Conservation (phyloP, 1,139 yeast species). For the Scheffersomyces lignicola region DNA sequence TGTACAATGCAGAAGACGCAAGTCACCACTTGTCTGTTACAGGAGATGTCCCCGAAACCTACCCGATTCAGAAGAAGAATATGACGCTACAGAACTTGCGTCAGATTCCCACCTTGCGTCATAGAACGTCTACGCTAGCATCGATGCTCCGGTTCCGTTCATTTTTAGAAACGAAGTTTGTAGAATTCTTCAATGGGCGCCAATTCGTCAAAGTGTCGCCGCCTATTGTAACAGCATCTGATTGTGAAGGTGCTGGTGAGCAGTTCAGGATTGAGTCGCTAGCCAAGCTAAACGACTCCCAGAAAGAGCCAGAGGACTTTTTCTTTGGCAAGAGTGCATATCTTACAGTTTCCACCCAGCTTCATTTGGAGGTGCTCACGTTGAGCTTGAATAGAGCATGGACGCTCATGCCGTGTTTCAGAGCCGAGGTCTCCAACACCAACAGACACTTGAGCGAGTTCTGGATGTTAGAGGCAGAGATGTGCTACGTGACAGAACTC, state of each 20-base stretch:
- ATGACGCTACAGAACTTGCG: conserved; percentile 70
- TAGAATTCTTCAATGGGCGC: conserved; percentile 51
- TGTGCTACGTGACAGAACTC: conserved; percentile 63
- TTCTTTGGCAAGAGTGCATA: conserved; percentile 72
- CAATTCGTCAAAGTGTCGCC: conserved; percentile 76
- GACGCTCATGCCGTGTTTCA: conserved; percentile 87
- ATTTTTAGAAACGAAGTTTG: conserved; percentile 53
- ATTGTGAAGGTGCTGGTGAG: conserved; percentile 98
- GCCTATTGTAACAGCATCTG: conserved; percentile 84
- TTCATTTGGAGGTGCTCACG: conserved; percentile 83
- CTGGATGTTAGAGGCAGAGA: conserved; percentile 97
- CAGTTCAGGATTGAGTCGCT: conserved; percentile 58
- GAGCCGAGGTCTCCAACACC: conserved; percentile 93
- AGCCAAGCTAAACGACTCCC: conserved; percentile 11
- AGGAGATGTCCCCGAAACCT: conserved; percentile 61
- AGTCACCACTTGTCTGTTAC: conserved; percentile 25
- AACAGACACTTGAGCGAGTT: conserved; percentile 91
- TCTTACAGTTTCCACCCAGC: conserved; percentile 87
- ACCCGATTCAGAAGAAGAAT: conserved; percentile 82
- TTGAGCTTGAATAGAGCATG: conserved; percentile 79
- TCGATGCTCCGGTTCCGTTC: conserved; percentile 75
- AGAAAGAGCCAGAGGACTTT: conserved; percentile 19
- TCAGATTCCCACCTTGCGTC: conserved; percentile 69
- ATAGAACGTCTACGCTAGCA: conserved; percentile 66
- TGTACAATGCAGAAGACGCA: conserved; percentile 22